A percentile compares a stretch with the other conserved stretches of the same genome.
Evolutionary conservation across 1,284 basidiomycete species (phyloP).

Genomic region (Trametes pubescens): DNA sequence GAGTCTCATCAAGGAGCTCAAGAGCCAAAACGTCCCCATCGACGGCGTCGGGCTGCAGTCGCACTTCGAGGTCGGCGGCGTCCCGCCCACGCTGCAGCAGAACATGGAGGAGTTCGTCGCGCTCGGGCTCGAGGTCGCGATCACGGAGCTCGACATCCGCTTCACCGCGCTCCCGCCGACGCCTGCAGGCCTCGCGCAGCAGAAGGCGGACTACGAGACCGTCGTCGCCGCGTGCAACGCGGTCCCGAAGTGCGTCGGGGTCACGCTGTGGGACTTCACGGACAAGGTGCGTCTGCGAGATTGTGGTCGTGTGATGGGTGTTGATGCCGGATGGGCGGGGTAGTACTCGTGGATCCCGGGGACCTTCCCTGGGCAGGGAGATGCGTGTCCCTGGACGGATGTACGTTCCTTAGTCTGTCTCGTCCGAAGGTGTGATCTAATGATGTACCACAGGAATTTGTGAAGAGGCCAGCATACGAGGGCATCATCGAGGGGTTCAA

Average conservation of each 20-base stretch:
- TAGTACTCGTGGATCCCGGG: constrained; percentile 61
- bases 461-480: constrained; percentile 35
- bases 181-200: constrained; percentile 54
- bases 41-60: constrained; percentile 65
- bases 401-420: constrained; percentile 39
- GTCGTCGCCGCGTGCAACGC: constrained; percentile 62
- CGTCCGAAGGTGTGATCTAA: neutral
- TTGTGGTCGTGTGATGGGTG: neutral
- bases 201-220: constrained; percentile 61
- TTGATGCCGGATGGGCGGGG: neutral
- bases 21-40: constrained; percentile 57
- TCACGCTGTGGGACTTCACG: constrained; percentile 64
- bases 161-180: constrained; percentile 60
- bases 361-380: constrained; percentile 57
- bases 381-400: constrained; percentile 57
- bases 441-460: constrained; percentile 23
- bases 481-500: constrained; percentile 34
- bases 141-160: constrained; percentile 68
- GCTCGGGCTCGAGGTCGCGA: constrained; percentile 64
- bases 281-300: constrained; percentile 45
- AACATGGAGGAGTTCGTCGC: constrained; percentile 57
- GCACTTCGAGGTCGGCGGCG: constrained; percentile 59
- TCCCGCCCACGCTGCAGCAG: constrained; percentile 53
- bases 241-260: constrained; percentile 57
- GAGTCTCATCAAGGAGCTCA: constrained; percentile 57